Conservation (phyloP, 2,329 filamentous ascomycete species). For the Ophiocordyceps unilateralis region DNA sequence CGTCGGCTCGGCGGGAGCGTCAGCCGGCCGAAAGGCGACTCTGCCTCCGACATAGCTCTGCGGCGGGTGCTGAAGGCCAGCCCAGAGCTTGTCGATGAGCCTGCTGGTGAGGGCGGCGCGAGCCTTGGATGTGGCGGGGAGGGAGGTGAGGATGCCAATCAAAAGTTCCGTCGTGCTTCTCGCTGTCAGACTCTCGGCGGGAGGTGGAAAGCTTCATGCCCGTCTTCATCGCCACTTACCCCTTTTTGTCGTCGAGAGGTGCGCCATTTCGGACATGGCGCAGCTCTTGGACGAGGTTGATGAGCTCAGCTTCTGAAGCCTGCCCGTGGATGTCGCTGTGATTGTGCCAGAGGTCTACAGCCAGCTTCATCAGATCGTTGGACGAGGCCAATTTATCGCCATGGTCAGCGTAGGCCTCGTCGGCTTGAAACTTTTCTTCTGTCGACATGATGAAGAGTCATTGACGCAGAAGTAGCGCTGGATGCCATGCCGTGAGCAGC, state of each 20-base stretch:
- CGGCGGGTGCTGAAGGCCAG: slow-evolving; percentile 35
- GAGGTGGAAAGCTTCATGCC: not conserved
- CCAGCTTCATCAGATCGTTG: slow-evolving; percentile 15
- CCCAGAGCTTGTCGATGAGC: slow-evolving; percentile 35
- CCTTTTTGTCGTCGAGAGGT: slow-evolving; percentile 39
- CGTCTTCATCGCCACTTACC: slow-evolving; percentile 14
- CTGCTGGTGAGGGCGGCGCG: slow-evolving; percentile 25
- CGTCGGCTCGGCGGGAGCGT: slow-evolving; percentile 5
- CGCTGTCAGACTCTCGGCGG: slow-evolving; percentile 2
- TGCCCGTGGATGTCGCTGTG: not conserved
- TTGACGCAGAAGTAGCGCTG: not conserved
- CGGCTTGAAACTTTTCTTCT: slow-evolving; percentile 19
- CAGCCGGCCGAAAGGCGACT: slow-evolving; percentile 19
- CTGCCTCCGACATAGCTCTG: slow-evolving; percentile 23
- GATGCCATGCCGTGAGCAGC: not conserved
- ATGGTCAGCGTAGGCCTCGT: slow-evolving; percentile 17
- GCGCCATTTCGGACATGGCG: slow-evolving; percentile 21
- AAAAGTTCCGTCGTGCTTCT: slow-evolving; percentile 20
- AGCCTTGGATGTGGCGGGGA: slow-evolving; percentile 16
- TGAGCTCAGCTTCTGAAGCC: slow-evolving; percentile 11
- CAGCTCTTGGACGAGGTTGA: slow-evolving; percentile 14
- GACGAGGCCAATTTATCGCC: slow-evolving; percentile 16
- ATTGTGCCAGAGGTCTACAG: slow-evolving; percentile 10
- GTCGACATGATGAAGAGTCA: slow-evolving; percentile 11
- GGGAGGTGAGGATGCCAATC: slow-evolving; percentile 20